Base-by-base conservation (phyloP, 106 monocot species). In the Dioscorea zingiberensis region DNA sequence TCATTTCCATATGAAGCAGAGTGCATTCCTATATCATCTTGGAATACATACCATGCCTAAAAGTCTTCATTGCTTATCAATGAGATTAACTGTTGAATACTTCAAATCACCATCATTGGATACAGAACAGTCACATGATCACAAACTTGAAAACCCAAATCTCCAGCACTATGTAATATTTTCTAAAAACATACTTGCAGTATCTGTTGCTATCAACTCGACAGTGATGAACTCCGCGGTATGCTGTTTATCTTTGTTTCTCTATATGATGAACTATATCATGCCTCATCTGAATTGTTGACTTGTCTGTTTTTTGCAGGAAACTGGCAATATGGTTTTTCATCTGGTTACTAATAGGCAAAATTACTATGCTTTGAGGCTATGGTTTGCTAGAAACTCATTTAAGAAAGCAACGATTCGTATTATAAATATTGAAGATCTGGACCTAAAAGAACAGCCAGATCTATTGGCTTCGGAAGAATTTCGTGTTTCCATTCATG, bases 361-460 rank as follows among this genome's bases (percentile, higher is more conserved):
- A 49, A 94, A 94, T 69, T 94, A 73, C 47, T 90, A 84, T 78
- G 76, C 94, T 29, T 80, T 90, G 75, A 94, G 83, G 72, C 47
- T 71, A 29, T 94, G 94, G 94, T 94, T 87, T 62, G 67, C 55
- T 21, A 84, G 67, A 70, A 74, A 82, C 69, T 77, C 60, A 17
- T 90, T 82, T 62, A 73, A 63, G 49, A 57, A 73, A 18, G 87
- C 87, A 47, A 24, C 68, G 25, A 62, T 94, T 63, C 63, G 62
- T 77, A 77, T 90, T 8, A 55, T 81, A 18, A 84, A 94, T 58
- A 74, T 89, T 63, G 86, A 89, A 59, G 79, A 89, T 68, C 70
- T 73, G 28, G 57, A 76, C 4, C 48, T 77, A 25, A 74, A 74
- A 11, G 58, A 47, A 5, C 44, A 19, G 30, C 45, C 28, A 13